These are phyloP conservation scores for Trichosporon ovoides DNA, from an alignment of 1,284 basidiomycete genomes.

Conservation along the genomic window DNA sequence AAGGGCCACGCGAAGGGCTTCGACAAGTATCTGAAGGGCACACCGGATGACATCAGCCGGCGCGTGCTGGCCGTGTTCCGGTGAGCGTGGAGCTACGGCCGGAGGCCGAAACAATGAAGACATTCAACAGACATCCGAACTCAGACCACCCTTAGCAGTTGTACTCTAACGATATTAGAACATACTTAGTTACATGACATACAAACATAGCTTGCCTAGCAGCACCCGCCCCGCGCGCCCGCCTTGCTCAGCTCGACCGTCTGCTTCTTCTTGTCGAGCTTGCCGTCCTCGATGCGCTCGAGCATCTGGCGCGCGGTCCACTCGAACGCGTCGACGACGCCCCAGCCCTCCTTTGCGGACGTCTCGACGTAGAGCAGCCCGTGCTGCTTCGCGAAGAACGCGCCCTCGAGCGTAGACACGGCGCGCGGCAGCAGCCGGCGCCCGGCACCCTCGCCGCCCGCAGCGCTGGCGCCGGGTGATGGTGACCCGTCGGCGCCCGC, in stretches of 20 bases:
- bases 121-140: no score
- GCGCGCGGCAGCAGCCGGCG: conserved; percentile 24
- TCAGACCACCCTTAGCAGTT: no score
- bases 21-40: conserved; percentile 40
- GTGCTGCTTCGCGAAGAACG: conserved; percentile 39
- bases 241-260: background rate
- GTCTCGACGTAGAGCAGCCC: conserved; percentile 45
- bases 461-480: no score
- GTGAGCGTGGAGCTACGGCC: no score
- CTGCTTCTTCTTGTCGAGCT: conserved; percentile 22
- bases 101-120: no score
- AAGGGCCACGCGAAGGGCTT: conserved; percentile 32
- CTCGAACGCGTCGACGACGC: conserved; percentile 43
- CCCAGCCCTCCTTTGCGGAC: conserved; percentile 44
- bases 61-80: conserved; percentile 38
- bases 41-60: conserved; percentile 35
- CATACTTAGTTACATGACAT: conserved; percentile 1
- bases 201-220: background rate
- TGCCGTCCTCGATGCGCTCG: conserved; percentile 28
- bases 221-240: background rate
- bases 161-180: background rate
- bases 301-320: conserved; percentile 43
- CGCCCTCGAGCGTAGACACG: conserved; percentile 32
- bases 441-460: background rate
- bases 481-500: no score